Evolutionary conservation across 2,329 filamentous ascomycete species (phyloP), one percentile per base, ranked within the genome.

Genomic region (Fusarium chaquense): DNA sequence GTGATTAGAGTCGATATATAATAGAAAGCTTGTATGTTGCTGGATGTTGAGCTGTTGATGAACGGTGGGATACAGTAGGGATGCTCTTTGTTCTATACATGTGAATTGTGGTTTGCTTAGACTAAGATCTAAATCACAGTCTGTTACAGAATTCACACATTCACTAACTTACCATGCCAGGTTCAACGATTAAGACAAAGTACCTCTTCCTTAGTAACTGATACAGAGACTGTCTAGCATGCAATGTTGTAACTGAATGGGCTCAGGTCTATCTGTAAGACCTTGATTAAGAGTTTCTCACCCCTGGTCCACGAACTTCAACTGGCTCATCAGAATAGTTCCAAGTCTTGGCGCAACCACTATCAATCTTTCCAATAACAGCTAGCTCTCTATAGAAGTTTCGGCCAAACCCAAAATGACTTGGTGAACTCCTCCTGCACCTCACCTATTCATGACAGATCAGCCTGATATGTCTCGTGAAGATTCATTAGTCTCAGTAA

Each of bases 161-260:
- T 44, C 41, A 26, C 40, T 15, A 13, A 12, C n/a, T n/a, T 2
- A 20, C 13, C 2, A 12, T 12, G 11, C 6, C 36, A 7, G 36
- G 11, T 1, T 6, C 6, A 13, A 8, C 5, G 16, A 28, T 18
- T 44, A 24, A 28, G 20, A 16, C 4, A 22, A 22, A 43, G 24
- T 12, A 4, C 0, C 2, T 0, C 5, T n/a, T 3, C 16, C 7
- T 10, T 43, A 3, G 13, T 3, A 0, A 11, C 0, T 40, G 22
- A n/a, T 45, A 30, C 16, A 28, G 16, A 3, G 6, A 13, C 16
- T 45, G 4, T 45, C 0, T 9, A 28, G 11, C 2, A n/a, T 12
- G 3, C 2, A 10, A 11, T 10, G 6, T 5, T 24, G 36, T 40
- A 40, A 10, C 43, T 45, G 43, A 45, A n/a, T 28, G 10, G 24